These are phyloP conservation scores for Chytridiales sp. DNA, from an alignment of 371 early-diverging fungal species.

Conservation along the genomic window DNA sequence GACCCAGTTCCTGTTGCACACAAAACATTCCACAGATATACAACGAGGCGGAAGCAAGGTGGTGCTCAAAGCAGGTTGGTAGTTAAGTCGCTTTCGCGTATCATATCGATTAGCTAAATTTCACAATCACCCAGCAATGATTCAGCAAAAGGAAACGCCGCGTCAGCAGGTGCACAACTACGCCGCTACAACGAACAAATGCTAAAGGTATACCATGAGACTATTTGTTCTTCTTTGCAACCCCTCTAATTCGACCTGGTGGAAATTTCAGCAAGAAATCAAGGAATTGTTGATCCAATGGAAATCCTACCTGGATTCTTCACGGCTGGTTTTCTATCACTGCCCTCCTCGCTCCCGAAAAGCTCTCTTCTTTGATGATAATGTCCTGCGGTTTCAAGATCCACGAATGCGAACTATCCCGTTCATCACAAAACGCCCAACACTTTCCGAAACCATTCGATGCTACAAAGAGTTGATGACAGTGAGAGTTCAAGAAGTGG, in stretches of 20 bases:
- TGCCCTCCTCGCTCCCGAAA: conserved; percentile 65
- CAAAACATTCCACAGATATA: conserved; percentile 92
- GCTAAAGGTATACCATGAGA: conserved; percentile 43
- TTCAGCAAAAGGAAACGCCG: conserved; percentile 76
- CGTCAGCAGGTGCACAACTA: conserved; percentile 88
- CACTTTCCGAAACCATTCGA: conserved; percentile 61
- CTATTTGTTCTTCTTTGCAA: neutral
- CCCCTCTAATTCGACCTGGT: conserved; percentile 10
- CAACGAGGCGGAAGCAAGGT: conserved; percentile 93
- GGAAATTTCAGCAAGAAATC: conserved; percentile 65
- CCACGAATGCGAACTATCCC: conserved; percentile 68
- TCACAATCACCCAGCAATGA: conserved; percentile 57
- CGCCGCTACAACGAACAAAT: conserved; percentile 85
- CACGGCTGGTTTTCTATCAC: conserved; percentile 65
- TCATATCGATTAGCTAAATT: neutral
- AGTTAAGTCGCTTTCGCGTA: neutral
- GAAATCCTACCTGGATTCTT: conserved; percentile 48
- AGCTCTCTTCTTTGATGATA: conserved; percentile 63
- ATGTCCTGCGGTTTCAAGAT: conserved; percentile 53
- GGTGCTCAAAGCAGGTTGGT: conserved; percentile 71
- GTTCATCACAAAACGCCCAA: conserved; percentile 72
- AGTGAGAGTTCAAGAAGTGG: conserved; percentile 53
- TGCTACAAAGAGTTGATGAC: conserved; percentile 50
- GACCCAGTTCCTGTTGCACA: conserved; percentile 55
- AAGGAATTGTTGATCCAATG: conserved; percentile 67